Percentiles rank a stretch among this genome's conserved stretches.
Evolutionary conservation across 2,329 filamentous ascomycete genomes (phyloP).

Genomic region (Aspergillus caelatus): DNA sequence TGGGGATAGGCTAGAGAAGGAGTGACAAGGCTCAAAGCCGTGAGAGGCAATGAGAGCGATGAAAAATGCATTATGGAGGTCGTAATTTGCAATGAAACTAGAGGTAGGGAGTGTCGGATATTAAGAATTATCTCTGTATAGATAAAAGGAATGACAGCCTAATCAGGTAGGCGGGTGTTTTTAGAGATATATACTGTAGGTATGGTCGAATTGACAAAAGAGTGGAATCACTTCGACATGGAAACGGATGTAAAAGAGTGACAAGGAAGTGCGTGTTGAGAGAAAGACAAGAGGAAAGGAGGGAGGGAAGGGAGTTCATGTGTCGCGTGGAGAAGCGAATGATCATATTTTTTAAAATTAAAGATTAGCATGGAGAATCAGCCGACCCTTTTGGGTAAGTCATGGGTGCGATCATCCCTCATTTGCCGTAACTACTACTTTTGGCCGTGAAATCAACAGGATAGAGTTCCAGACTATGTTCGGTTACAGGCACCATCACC

Average conservation of each 20-base stretch:
- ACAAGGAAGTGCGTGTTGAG: not conserved
- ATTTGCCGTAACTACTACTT: not conserved
- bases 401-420: not conserved
- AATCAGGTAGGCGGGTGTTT: slow-evolving; percentile 9
- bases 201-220: not conserved
- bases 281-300: slow-evolving; percentile 11
- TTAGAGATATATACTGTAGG: slow-evolving; percentile 5
- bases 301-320: slow-evolving; percentile 3
- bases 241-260: not conserved
- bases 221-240: not conserved
- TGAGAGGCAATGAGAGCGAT: slow-evolving; percentile 28
- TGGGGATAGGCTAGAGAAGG: slow-evolving; percentile 27
- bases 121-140: slow-evolving; percentile 3
- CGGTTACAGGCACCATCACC: not conserved
- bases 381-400: not conserved
- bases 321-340: slow-evolving; percentile 4
- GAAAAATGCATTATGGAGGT: slow-evolving; percentile 28
- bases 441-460: not conserved
- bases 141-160: slow-evolving; percentile 17
- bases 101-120: slow-evolving; percentile 6
- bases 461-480: not conserved
- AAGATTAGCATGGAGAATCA: not conserved
- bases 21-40: slow-evolving; percentile 27
- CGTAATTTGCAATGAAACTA: slow-evolving; percentile 5
- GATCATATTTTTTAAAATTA: slow-evolving; percentile 5